phyloP scores from a whole-genome alignment of 148 eudicot genomes.

The Fagopyrum esculentum region DNA sequence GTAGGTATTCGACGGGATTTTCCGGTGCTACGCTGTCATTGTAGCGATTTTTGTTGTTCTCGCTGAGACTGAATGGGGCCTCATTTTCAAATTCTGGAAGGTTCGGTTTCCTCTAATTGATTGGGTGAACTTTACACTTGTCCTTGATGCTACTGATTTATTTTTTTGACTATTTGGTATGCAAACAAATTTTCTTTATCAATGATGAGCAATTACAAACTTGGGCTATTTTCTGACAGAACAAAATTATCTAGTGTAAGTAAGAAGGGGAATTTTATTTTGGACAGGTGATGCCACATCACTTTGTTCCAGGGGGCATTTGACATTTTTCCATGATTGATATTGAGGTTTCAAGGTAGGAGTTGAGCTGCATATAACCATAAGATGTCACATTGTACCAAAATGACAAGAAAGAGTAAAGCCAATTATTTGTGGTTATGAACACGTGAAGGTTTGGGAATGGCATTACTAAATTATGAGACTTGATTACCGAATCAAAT shows the following conservation, averaged over 20 bases:
- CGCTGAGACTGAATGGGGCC: constrained; percentile 90
- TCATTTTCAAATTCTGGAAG: constrained; percentile 63
- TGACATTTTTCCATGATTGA: neutral
- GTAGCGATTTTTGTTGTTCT: constrained; percentile 60
- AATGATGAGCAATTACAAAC: no score
- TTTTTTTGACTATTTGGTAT: no score
- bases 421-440: neutral
- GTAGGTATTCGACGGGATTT: constrained; percentile 84
- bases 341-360: no score
- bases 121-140: neutral
- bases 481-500: neutral
- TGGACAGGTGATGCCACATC: neutral
- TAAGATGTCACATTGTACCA: no score
- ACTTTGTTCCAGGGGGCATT: neutral
- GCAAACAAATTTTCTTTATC: no score
- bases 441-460: neutral
- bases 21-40: constrained; percentile 78
- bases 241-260: no score
- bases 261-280: no score
- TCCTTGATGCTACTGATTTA: neutral
- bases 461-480: no score
- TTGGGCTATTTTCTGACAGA: no score
- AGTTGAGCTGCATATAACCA: no score
- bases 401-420: no score
- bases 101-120: constrained; percentile 21